Evolutionary conservation across 257 asterid genomes (phyloP).

Genomic region (Nicotiana knightiana): DNA sequence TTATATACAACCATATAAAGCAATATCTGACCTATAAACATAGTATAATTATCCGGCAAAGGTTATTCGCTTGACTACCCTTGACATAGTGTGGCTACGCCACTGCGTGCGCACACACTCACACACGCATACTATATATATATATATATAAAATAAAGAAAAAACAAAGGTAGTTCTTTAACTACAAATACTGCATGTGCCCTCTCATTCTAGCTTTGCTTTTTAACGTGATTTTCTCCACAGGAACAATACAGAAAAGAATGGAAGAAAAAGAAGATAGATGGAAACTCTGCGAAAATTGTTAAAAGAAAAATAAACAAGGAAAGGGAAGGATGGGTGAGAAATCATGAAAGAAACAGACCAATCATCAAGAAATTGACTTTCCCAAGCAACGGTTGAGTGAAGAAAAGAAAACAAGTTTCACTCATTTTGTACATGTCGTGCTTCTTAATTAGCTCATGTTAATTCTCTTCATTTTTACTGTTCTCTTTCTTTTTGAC

Average conservation of each 20-base stretch:
- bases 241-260: neutral
- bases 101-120: too few relatives aligned
- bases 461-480: neutral
- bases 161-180: neutral
- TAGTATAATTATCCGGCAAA: too few relatives aligned
- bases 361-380: slow-evolving; percentile 35
- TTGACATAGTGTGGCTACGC: too few relatives aligned
- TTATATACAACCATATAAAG: too few relatives aligned
- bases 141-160: neutral
- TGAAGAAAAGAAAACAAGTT: slow-evolving; percentile 10
- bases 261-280: neutral
- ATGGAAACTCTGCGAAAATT: neutral
- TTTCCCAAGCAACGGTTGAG: slow-evolving; percentile 14
- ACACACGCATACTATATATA: too few relatives aligned
- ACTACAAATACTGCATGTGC: neutral
- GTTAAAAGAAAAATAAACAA: neutral
- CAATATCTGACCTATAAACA: too few relatives aligned
- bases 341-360: slow-evolving; percentile 18
- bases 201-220: slow-evolving; percentile 17
- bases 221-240: slow-evolving; percentile 70
- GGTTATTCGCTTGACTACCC: too few relatives aligned
- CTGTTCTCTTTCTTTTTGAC: neutral
- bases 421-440: neutral
- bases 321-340: slow-evolving; percentile 13
- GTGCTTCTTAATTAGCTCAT: neutral